phyloP scores from a whole-genome alignment of 2,329 filamentous ascomycete genomes.

The Endothia cerciana region DNA sequence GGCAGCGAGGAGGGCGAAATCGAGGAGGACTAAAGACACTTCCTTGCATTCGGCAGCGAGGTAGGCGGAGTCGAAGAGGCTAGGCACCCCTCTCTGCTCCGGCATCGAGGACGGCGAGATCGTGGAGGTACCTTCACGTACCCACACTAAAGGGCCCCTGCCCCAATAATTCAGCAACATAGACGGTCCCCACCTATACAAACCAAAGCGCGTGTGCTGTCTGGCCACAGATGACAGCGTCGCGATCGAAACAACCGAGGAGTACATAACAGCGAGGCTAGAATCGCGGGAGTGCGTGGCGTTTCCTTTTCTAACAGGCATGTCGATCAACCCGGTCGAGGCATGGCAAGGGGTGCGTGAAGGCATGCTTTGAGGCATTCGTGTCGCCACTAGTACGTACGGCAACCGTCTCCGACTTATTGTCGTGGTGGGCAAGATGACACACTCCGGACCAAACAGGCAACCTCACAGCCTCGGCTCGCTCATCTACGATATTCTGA shows the following conservation, averaged over 20 bases:
- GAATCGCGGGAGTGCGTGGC: not conserved
- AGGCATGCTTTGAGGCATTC: constrained; percentile 17
- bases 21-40: constrained; percentile 68
- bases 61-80: constrained; percentile 29
- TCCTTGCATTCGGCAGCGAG: constrained; percentile 28
- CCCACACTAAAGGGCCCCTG: not conserved
- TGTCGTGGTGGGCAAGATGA: constrained; percentile 31
- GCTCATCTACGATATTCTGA: not conserved
- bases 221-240: not conserved
- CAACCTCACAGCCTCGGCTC: constrained; percentile 13
- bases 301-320: not conserved
- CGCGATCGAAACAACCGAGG: not conserved
- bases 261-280: not conserved
- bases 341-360: constrained; percentile 7
- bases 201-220: not conserved
- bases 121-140: not conserved
- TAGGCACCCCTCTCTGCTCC: not conserved
- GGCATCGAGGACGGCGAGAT: not conserved
- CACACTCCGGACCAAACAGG: constrained; percentile 29
- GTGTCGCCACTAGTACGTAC: constrained; percentile 30
- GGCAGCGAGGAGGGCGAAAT: constrained; percentile 99
- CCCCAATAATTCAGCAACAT: not conserved
- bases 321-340: not conserved
- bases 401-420: constrained; percentile 28
- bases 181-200: not conserved